phyloP scores from a whole-genome alignment of 1,284 basidiomycete genomes.

The Ceraceosorus guamensis region DNA sequence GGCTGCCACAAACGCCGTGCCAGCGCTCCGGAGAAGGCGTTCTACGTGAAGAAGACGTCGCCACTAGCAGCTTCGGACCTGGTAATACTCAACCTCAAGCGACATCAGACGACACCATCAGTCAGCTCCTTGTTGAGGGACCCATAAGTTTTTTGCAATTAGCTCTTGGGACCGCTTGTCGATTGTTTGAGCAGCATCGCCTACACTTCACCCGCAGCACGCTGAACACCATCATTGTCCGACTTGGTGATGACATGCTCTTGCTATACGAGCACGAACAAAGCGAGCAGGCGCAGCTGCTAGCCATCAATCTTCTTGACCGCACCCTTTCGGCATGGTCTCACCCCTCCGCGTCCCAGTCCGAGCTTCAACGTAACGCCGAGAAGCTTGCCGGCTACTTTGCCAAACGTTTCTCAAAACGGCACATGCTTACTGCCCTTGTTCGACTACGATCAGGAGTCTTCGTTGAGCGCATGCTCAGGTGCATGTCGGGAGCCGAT shows the following conservation, averaged over 20 bases:
- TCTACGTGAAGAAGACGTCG: neutral
- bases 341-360: conserved; percentile 46
- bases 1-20: too few relatives aligned
- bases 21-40: too few relatives aligned
- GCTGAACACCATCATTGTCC: conserved; percentile 56
- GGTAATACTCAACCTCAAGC: neutral
- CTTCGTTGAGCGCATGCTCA: neutral
- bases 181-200: neutral
- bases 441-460: too few relatives aligned
- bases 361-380: conserved; percentile 6
- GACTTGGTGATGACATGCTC: conserved; percentile 57
- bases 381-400: conserved; percentile 5
- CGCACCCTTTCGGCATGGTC: conserved; percentile 65
- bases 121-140: neutral
- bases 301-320: conserved; percentile 61
- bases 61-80: neutral
- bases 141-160: conserved; percentile 1
- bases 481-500: conserved; percentile 1
- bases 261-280: conserved; percentile 58
- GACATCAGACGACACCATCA: neutral
- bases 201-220: conserved; percentile 2
- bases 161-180: neutral
- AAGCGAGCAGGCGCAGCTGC: conserved; percentile 56
- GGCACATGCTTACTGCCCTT: neutral
- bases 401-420: neutral